These are phyloP conservation scores for Rhodotorula sp. DNA, from an alignment of 1,284 basidiomycete genomes.

Conservation along the genomic window DNA sequence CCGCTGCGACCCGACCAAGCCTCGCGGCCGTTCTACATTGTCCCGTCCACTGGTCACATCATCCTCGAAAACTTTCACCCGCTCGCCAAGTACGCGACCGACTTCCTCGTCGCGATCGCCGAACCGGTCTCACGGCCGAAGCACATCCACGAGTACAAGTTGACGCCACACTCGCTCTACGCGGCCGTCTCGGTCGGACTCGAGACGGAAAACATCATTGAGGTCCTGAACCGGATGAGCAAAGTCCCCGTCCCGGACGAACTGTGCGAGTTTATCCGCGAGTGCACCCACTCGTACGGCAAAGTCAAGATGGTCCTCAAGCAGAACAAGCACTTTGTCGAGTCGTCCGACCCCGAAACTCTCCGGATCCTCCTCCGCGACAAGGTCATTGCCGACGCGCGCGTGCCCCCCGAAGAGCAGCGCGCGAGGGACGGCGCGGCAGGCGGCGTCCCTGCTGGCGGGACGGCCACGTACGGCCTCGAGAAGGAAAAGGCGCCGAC, in stretches of 20 bases:
- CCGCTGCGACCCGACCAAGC: slow-evolving; percentile 84
- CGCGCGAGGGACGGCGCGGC: slow-evolving; percentile 19
- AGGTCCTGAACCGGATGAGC: slow-evolving; percentile 59
- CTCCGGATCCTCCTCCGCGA: slow-evolving; percentile 83
- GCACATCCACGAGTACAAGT: slow-evolving; percentile 98
- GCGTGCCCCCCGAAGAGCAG: slow-evolving; percentile 56
- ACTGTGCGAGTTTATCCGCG: slow-evolving; percentile 78
- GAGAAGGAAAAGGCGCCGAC: slow-evolving; percentile 71
- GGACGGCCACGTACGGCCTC: slow-evolving; percentile 64
- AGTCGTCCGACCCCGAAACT: slow-evolving; percentile 88
- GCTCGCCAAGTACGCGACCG: slow-evolving; percentile 96
- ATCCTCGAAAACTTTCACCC: slow-evolving; percentile 95
- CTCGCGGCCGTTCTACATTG: slow-evolving; percentile 89
- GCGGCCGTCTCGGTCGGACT: slow-evolving; percentile 98
- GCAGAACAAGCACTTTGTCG: slow-evolving; percentile 93
- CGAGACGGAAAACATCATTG: slow-evolving; percentile 97
- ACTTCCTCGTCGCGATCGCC: slow-evolving; percentile 95
- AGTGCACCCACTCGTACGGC: slow-evolving; percentile 88
- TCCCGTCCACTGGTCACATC: slow-evolving; percentile 74
- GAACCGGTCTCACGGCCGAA: slow-evolving; percentile 98
- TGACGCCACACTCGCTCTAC: slow-evolving; percentile 95
- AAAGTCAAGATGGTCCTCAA: slow-evolving; percentile 97
- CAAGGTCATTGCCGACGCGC: slow-evolving; percentile 72
- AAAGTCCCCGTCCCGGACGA: slow-evolving; percentile 75
- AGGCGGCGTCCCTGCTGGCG: slow-evolving; percentile 31